Percentiles rank a stretch among this genome's conserved stretches.
These are phyloP conservation scores for Avena eriantha DNA, from an alignment of 176 grass and related monocot species.

Conservation along the genomic window DNA sequence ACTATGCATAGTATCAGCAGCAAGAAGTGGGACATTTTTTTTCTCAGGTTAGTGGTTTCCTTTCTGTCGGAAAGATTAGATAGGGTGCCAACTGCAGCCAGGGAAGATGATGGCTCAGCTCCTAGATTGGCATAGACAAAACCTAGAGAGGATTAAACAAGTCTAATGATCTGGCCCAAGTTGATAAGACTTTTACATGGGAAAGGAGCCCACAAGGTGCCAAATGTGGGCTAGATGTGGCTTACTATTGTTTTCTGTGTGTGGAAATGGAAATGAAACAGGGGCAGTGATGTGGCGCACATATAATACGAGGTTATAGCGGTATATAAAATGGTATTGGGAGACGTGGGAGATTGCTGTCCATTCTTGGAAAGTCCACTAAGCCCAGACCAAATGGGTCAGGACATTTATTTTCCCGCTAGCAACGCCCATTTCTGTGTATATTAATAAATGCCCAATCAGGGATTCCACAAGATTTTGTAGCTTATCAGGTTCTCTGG, in stretches of 20 bases:
- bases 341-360: constrained; percentile 58
- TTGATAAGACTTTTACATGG: constrained; percentile 10
- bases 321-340: constrained; percentile 36
- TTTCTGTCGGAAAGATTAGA: constrained; percentile 27
- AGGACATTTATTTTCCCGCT: constrained; percentile 31
- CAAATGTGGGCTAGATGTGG: constrained; percentile 31
- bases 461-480: constrained; percentile 26
- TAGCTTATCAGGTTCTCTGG: constrained; percentile 14
- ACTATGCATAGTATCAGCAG: constrained; percentile 29
- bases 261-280: constrained; percentile 38
- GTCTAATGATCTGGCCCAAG: not conserved
- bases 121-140: constrained; percentile 41
- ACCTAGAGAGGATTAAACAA: constrained; percentile 33
- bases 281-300: constrained; percentile 34
- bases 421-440: constrained; percentile 6
- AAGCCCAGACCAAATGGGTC: constrained; percentile 15
- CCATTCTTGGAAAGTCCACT: constrained; percentile 60
- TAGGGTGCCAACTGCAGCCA: constrained; percentile 27
- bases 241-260: constrained; percentile 37
- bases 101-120: constrained; percentile 29
- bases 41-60: constrained; percentile 14
- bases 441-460: constrained; percentile 41
- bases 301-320: constrained; percentile 72
- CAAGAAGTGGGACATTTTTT: not conserved
- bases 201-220: constrained; percentile 44